A percentile compares a stretch with the other conserved stretches of the same genome.
These are phyloP conservation scores for Aethionema arabicum DNA, from an alignment of 345 rosid genomes.

Conservation along the genomic window DNA sequence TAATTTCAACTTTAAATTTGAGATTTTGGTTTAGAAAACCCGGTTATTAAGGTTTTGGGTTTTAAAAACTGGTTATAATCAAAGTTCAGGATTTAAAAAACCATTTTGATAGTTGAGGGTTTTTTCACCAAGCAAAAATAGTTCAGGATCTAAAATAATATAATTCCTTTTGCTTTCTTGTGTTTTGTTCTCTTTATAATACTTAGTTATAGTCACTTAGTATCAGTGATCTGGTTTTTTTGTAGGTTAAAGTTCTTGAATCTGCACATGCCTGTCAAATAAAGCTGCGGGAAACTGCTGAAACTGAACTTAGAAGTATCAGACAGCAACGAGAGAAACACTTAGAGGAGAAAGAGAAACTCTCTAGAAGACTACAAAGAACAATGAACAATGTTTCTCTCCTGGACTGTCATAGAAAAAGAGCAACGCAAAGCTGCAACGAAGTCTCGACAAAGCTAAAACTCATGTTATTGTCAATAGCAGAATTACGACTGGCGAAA, in stretches of 20 bases:
- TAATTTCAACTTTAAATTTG: too few relatives aligned
- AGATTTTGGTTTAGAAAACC: too few relatives aligned
- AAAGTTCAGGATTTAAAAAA: too few relatives aligned
- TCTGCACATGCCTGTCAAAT: constrained; percentile 46
- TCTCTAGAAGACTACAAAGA: constrained; percentile 46
- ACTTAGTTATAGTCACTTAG: too few relatives aligned
- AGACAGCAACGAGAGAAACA: constrained; percentile 45
- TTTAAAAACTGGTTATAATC: too few relatives aligned
- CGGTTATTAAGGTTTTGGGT: too few relatives aligned
- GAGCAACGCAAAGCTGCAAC: constrained; percentile 47
- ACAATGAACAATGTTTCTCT: constrained; percentile 57
- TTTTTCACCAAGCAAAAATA: too few relatives aligned
- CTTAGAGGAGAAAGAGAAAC: constrained; percentile 48
- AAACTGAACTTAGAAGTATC: constrained; percentile 40
- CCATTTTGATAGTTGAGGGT: too few relatives aligned
- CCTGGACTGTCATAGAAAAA: constrained; percentile 51
- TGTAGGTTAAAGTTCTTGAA: constrained; percentile 51
- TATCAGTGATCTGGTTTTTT: neutral
- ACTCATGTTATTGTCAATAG: constrained; percentile 49
- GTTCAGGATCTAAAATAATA: too few relatives aligned
- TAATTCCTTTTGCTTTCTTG: too few relatives aligned
- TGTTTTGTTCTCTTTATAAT: too few relatives aligned
- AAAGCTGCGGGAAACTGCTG: constrained; percentile 49
- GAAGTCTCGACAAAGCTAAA: constrained; percentile 56
- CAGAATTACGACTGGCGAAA: constrained; percentile 55